These are phyloP conservation scores for Paracoccidioides lutzii DNA, from an alignment of 2,329 filamentous ascomycete species.

Conservation along the genomic window DNA sequence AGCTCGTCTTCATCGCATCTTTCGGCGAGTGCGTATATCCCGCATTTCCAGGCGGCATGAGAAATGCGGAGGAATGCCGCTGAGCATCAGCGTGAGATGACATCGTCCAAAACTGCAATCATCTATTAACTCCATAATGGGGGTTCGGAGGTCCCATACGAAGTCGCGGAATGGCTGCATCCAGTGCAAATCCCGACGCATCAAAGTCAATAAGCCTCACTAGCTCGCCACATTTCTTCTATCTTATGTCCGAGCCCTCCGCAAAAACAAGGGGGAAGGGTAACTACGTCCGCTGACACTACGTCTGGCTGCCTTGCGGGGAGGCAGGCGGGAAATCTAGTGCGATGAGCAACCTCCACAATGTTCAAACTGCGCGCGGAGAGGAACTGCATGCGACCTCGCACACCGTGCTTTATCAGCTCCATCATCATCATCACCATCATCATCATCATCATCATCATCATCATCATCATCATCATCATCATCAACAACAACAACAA, in stretches of 20 bases:
- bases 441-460: constrained; percentile 1
- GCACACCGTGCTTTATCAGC: constrained; percentile 4
- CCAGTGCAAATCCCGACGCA: constrained; percentile 93
- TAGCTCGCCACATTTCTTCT: not conserved
- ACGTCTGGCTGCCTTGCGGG: constrained; percentile 14
- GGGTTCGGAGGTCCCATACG: constrained; percentile 47
- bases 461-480: not conserved
- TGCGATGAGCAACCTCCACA: constrained; percentile 17
- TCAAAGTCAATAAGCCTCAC: constrained; percentile 33
- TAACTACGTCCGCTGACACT: not conserved
- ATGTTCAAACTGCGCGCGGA: constrained; percentile 18
- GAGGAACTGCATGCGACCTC: constrained; percentile 18
- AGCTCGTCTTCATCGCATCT: no score
- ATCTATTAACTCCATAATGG: constrained; percentile 4
- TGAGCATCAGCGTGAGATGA: not conserved
- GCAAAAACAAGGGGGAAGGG: not conserved
- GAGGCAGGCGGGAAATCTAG: constrained; percentile 15
- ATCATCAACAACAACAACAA: not conserved
- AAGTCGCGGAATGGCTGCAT: constrained; percentile 98
- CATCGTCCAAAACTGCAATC: not conserved
- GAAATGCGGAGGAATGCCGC: not conserved
- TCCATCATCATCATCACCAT: constrained; percentile 3
- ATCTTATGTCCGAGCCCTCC: not conserved
- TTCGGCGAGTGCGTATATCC: no score
- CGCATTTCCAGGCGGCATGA: no score